Evolutionary conservation across 495 filamentous ascomycete genomes (phyloP), one percentile per base, ranked within the genome.

Genomic region (Parathielavia hyrcaniae): DNA sequence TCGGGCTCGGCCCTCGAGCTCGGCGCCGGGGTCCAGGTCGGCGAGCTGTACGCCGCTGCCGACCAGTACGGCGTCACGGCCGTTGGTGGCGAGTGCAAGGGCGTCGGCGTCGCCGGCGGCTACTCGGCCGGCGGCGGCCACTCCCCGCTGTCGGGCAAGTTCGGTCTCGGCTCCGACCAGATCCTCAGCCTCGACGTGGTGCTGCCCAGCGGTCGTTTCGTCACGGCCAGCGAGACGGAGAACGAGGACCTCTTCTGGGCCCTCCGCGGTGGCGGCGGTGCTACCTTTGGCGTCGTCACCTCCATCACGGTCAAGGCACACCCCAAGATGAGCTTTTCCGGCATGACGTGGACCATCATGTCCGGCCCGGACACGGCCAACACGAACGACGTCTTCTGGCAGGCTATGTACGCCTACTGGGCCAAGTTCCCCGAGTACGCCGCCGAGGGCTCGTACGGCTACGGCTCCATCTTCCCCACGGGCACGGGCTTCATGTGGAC

Each of bases 11-110:
- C 79, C 16, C 70, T 83, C 50, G 82, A 80, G 61, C 67, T 84
- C 55, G 81, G 82, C 5, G 72, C 82, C n/a, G 83, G 82, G 44
- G 73, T 83, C 8, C 71, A 81, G 54, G 83, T 72, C 0, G 55
- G 64, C 23, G 78, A 83, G 50, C 65, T 83, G 10, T 81, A 84
- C 47, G 57, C 71, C 20, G 67, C 69, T 9, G 80, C 77, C 14
- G 55, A 78, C 34, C 64, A 72, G 32, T 54, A 74, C 23, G 76
- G 75, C n/a, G 69, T 80, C 36, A 77, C 73, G 8, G 73, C 76
- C 14, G 75, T 85, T 9, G 81, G 78, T 16, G 78, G 76, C 4
- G 75, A 77, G 43, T 76, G 73, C 23, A 55, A 64, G 22, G 66
- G 67, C 13, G 50, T 52, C 36, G 50, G 50, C 19, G 50, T 52